phyloP scores from a whole-genome alignment of 2,329 filamentous ascomycete species.

The Sporothrix brasiliensis region DNA sequence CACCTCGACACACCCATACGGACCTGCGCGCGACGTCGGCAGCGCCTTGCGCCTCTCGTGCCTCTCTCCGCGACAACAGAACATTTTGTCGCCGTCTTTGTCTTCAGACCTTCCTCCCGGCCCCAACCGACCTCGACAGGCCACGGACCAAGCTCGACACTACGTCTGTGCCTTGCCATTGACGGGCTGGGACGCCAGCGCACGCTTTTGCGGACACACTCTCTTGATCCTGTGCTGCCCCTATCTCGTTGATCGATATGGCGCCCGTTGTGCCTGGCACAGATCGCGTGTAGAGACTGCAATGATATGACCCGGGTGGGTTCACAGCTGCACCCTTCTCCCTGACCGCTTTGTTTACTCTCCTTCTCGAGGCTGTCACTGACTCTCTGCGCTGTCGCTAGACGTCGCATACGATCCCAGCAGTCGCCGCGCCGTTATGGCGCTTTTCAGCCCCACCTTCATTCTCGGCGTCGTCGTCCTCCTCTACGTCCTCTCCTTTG shows the following conservation, averaged over 20 bases:
- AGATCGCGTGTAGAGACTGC: conserved; percentile 30
- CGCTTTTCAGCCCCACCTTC: conserved; percentile 74
- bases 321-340: conserved; percentile 16
- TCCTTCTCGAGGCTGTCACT: not conserved
- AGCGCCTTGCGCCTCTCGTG: not conserved
- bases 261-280: conserved; percentile 22
- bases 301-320: conserved; percentile 27
- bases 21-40: conserved; percentile 4
- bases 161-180: not conserved
- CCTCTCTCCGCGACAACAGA: conserved; percentile 3
- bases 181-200: not conserved
- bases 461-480: conserved; percentile 83
- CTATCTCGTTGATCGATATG: conserved; percentile 29
- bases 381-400: not conserved
- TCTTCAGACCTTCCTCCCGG: not conserved
- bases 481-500: conserved; percentile 86
- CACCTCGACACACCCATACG: not conserved
- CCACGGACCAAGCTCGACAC: not conserved
- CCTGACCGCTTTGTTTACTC: not conserved
- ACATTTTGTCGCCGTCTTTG: not conserved
- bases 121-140: conserved; percentile 5
- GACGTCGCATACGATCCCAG: not conserved
- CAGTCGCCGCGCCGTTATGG: conserved; percentile 52
- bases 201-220: not conserved
- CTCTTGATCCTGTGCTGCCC: not conserved